Conservation (phyloP, 257 asterid genomes). For the Solanum chaucha region DNA sequence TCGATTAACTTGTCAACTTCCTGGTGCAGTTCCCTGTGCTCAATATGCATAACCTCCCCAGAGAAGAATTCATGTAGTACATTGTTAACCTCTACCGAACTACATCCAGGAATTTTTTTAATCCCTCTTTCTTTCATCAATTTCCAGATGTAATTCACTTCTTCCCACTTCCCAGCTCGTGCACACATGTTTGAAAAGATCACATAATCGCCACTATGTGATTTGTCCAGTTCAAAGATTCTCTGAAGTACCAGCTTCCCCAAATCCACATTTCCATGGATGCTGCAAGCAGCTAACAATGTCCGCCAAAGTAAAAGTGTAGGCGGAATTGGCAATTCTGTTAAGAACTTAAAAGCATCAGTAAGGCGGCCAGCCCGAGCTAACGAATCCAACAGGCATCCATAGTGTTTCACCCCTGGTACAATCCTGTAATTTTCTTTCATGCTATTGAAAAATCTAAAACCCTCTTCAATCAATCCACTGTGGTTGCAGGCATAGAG, state of each 20-base stretch:
- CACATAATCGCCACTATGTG: slow-evolving; percentile 29
- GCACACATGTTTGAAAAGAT: slow-evolving; percentile 28
- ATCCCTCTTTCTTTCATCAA: slow-evolving; percentile 20
- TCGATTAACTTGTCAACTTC: slow-evolving; percentile 20
- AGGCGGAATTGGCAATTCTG: slow-evolving; percentile 13
- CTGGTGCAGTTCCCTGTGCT: slow-evolving; percentile 19
- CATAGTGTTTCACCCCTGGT: slow-evolving; percentile 26
- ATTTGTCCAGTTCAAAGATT: slow-evolving; percentile 16
- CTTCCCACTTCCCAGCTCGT: slow-evolving; percentile 25
- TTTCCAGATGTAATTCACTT: slow-evolving; percentile 4
- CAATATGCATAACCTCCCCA: slow-evolving; percentile 20
- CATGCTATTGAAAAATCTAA: slow-evolving; percentile 15
- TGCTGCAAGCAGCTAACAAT: slow-evolving; percentile 29
- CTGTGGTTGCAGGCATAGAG: slow-evolving; percentile 26
- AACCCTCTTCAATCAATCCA: slow-evolving; percentile 17
- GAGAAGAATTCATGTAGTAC: slow-evolving; percentile 29
- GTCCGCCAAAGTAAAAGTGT: slow-evolving; percentile 29
- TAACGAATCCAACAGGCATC: slow-evolving; percentile 27
- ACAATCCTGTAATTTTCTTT: slow-evolving; percentile 11
- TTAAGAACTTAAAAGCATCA: slow-evolving; percentile 21
- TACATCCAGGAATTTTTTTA: slow-evolving; percentile 26
- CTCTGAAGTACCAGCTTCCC: slow-evolving; percentile 17
- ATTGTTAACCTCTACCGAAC: slow-evolving; percentile 19
- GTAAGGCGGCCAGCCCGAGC: slow-evolving; percentile 25
- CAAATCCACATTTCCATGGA: slow-evolving; percentile 17